Conservation (phyloP, 208 protist species). For the Porcisia hertigi region DNA sequence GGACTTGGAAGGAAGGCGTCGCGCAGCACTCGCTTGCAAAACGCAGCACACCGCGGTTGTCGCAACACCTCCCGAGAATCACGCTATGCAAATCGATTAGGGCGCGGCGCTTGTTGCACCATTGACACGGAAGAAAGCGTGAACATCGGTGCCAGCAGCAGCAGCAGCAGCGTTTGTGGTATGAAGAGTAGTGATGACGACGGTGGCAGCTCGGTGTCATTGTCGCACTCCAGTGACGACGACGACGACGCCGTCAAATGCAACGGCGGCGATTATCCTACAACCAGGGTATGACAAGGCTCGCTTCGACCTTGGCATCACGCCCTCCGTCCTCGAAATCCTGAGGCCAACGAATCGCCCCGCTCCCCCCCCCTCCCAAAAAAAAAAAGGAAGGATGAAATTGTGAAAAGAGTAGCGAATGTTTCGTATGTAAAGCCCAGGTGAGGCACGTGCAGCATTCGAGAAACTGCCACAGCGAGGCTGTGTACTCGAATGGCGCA, state of each 20-base stretch:
- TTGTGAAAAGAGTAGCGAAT: background rate
- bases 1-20: background rate
- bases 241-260: background rate
- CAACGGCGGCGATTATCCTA: background rate
- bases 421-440: too few relatives aligned
- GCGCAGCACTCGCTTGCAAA: conserved; percentile 1
- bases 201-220: background rate
- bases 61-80: background rate
- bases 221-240: background rate
- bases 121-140: conserved; percentile 4
- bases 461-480: too few relatives aligned
- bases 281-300: background rate
- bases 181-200: background rate
- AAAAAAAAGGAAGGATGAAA: conserved; percentile 9
- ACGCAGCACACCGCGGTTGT: background rate
- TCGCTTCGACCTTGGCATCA: conserved; percentile 9
- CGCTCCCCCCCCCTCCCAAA: too few relatives aligned
- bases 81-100: background rate
- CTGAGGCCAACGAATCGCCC: conserved; percentile 10
- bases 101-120: background rate
- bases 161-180: conserved; percentile 6
- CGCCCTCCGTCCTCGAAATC: conserved; percentile 17
- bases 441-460: too few relatives aligned
- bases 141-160: conserved; percentile 9
- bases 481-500: background rate